Evolutionary conservation across 2,329 filamentous ascomycete species (phyloP).

Genomic region (Aureobasidium sp.): DNA sequence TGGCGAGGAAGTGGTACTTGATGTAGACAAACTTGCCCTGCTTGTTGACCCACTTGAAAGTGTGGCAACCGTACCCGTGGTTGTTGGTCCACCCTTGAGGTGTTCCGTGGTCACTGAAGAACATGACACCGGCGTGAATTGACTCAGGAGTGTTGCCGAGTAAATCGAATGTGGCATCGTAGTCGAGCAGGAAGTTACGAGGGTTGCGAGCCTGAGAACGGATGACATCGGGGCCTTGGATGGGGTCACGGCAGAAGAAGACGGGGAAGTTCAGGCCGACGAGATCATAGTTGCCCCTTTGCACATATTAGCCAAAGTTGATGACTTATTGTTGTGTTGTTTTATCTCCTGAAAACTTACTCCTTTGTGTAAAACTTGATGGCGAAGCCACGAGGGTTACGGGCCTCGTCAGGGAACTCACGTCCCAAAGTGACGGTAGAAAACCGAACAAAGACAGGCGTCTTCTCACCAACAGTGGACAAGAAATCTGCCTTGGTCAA

Average conservation of each 20-base stretch:
- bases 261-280: conserved; percentile 44
- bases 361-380: conserved; percentile 46
- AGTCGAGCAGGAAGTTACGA: conserved; percentile 44
- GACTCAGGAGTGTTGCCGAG: conserved; percentile 44
- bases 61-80: conserved; percentile 42
- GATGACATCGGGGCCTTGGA: conserved; percentile 43
- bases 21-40: conserved; percentile 46
- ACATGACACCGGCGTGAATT: conserved; percentile 45
- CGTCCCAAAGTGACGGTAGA: conserved; percentile 40
- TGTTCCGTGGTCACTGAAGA: conserved; percentile 46
- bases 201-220: conserved; percentile 43
- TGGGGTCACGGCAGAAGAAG: conserved; percentile 46
- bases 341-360: no score
- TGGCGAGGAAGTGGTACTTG: conserved; percentile 45
- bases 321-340: no score
- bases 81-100: conserved; percentile 40
- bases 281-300: conserved; percentile 43
- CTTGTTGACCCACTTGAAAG: conserved; percentile 43
- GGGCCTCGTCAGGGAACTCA: conserved; percentile 40
- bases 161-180: conserved; percentile 44
- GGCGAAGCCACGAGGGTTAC: conserved; percentile 44
- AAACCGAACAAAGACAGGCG: conserved; percentile 39
- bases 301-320: no score
- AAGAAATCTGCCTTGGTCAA: conserved; percentile 40
- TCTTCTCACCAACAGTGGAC: conserved; percentile 35